Evolutionary conservation across 164 flowering plant species (phyloP).

Genomic region (Aristolochia californica): DNA sequence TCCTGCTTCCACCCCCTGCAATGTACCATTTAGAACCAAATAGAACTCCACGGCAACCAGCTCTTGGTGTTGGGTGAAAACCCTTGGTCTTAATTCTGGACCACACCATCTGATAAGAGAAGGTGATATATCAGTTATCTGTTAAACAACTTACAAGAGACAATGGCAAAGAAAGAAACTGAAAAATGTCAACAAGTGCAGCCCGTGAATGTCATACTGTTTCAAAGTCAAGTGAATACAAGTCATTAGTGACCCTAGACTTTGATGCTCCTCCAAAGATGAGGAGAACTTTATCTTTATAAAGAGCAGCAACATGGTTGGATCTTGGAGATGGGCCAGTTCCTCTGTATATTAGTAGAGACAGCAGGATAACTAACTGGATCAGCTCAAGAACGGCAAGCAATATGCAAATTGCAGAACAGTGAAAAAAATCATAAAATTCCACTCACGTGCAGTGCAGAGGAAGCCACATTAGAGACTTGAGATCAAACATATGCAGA

Average conservation of each 20-base stretch:
- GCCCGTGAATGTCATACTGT: slow-evolving; percentile 33
- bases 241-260: slow-evolving; percentile 71
- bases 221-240: slow-evolving; percentile 93
- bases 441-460: slow-evolving; percentile 86
- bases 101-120: slow-evolving; percentile 77
- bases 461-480: slow-evolving; percentile 93
- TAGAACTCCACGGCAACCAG: slow-evolving; percentile 86
- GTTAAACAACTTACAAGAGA: slow-evolving; percentile 2
- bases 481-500: slow-evolving; percentile 94
- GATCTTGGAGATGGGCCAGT: slow-evolving; percentile 86
- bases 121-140: background rate
- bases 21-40: slow-evolving; percentile 95
- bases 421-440: background rate
- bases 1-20: slow-evolving; percentile 93
- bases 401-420: background rate
- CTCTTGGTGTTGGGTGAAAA: slow-evolving; percentile 91
- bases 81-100: slow-evolving; percentile 70
- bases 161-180: background rate
- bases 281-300: slow-evolving; percentile 67
- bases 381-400: background rate
- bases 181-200: background rate
- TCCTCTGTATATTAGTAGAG: slow-evolving; percentile 50
- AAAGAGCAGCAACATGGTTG: slow-evolving; percentile 84
- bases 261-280: slow-evolving; percentile 89
- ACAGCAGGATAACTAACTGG: background rate